Percentiles rank a stretch among this genome's conserved stretches.
Evolutionary conservation across 2,329 filamentous ascomycete genomes (phyloP).

Genomic region (Cercospora nicotianae): DNA sequence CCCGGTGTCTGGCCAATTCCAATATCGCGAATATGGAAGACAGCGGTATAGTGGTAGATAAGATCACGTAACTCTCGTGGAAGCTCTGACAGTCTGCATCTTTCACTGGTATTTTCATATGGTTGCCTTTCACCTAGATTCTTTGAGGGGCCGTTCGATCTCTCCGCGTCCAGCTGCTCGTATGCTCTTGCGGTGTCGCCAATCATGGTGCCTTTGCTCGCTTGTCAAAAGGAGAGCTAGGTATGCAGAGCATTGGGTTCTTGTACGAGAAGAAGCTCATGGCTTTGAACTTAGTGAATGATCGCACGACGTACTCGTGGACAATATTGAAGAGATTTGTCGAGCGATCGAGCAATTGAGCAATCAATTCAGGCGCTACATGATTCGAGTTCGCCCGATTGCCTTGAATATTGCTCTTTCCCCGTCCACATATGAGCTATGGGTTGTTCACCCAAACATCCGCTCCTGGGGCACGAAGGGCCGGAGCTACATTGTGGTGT

Average conservation of each 20-base stretch:
- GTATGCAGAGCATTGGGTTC: background rate
- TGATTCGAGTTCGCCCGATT: background rate
- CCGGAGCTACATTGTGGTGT: background rate
- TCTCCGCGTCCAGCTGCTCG: background rate
- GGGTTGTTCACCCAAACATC: background rate
- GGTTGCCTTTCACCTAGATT: background rate
- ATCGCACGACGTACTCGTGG: background rate
- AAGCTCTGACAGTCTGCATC: background rate
- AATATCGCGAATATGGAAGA: constrained; percentile 1
- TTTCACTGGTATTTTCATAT: background rate
- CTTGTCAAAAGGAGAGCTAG: background rate
- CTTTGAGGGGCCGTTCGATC: background rate
- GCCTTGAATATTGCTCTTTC: background rate
- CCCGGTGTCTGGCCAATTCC: constrained; percentile 3
- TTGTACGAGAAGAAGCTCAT: background rate
- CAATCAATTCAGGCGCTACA: background rate
- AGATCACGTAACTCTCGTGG: constrained; percentile 16
- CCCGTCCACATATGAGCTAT: background rate
- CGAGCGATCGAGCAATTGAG: background rate
- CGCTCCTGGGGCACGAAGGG: background rate
- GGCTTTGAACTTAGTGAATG: background rate
- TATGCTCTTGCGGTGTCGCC: background rate
- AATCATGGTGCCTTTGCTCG: background rate
- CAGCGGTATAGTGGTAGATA: constrained; percentile 13
- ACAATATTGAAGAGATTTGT: background rate